Evolutionary conservation across 495 filamentous ascomycete species (phyloP), one percentile per base, ranked within the genome.

Genomic region (Pyrenula massariospora): DNA sequence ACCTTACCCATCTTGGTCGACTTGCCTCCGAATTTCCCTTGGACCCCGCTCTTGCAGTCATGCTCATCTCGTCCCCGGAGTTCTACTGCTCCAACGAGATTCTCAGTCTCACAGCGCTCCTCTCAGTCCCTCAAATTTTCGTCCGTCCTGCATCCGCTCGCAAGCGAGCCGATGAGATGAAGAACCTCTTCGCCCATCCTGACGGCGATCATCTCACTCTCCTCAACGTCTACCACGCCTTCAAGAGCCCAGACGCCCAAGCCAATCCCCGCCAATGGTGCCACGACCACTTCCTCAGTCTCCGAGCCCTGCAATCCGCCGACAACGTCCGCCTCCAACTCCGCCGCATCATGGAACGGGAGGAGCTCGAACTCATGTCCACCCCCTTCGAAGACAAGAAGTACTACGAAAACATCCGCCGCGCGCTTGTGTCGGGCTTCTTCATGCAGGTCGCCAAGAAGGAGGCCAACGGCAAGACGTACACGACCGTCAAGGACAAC

Each of bases 391-490:
- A 90, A 53, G 84, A 97, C 70, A 96, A 95, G 77, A 87, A 91
- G 60, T 99, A 99, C 73, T 97, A 96, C 67, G 89, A 81, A 69
- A 99, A 99, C 65, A 97, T 99, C 64, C 87, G 90, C 21, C 84
- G 89, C 15, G 93, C 93, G 10, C 77, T 99, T n/a, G 86, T 95
- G 12, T 82, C 89, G 1, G 93, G 93, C 21, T 99, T 97, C 76
- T 99, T 99, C 77, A 99, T 99, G 93, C 94, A 99, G 65, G 87
- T 97, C n/a, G 93, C 93, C 48, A 96, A 91, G 82, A 87, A 84
- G 61, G 88, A 95, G 57, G 71, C 74, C 36, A 77, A 70, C 50
- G 82, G 83, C 60, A 96, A 95, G 79, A 68, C 70, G 58, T 99
- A 99, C 72, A 80, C 84, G 55, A 99, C 93, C 8, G 84, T 99